Percentiles rank a stretch among this genome's conserved stretches.
Evolutionary conservation across 2,329 filamentous ascomycete genomes (phyloP).

Genomic region (Alternaria ethzedia): DNA sequence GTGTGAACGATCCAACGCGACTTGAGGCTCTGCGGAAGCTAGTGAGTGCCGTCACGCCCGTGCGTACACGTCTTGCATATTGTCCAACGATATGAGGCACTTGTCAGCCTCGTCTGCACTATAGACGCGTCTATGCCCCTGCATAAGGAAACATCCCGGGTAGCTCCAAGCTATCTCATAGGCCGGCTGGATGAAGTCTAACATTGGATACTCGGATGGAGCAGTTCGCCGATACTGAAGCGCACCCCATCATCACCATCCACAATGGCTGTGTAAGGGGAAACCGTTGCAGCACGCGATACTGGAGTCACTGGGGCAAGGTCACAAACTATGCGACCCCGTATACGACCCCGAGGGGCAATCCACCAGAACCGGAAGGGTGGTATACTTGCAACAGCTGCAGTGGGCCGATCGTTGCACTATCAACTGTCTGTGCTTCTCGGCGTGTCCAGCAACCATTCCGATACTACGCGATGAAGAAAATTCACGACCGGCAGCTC

Average conservation of each 20-base stretch:
- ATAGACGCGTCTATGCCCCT: constrained; percentile 4
- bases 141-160: not conserved
- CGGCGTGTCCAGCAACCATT: constrained; percentile 11
- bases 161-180: not conserved
- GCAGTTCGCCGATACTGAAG: not conserved
- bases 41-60: not conserved
- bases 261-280: not conserved
- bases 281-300: not conserved
- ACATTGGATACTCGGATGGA: not conserved
- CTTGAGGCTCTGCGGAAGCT: constrained; percentile 15
- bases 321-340: not conserved
- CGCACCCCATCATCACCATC: not conserved
- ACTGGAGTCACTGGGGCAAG: not conserved
- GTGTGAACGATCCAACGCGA: not conserved
- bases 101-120: constrained; percentile 7
- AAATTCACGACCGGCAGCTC: constrained; percentile 16
- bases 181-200: not conserved
- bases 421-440: constrained; percentile 16
- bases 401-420: constrained; percentile 17
- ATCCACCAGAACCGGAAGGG: not conserved
- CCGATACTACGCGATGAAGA: constrained; percentile 22
- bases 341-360: not conserved
- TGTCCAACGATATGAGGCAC: constrained; percentile 3
- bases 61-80: constrained; percentile 2
- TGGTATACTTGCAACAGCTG: constrained; percentile 7